Conservation (phyloP, 805 yeast genomes). For the Kodamaea fukazawae region DNA sequence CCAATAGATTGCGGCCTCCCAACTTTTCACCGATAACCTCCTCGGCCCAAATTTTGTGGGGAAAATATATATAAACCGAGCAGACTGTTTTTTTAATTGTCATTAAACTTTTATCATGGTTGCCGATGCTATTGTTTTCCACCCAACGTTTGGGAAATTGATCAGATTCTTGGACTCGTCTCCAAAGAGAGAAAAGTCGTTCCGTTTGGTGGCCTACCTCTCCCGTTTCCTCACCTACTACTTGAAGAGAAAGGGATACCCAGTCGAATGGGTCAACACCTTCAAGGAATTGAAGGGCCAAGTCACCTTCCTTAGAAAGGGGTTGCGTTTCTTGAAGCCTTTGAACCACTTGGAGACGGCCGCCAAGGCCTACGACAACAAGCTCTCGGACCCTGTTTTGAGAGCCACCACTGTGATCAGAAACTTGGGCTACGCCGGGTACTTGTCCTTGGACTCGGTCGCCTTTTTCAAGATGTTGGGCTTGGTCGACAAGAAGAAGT, state of each 20-base stretch:
- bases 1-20: neutral
- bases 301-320: conserved; percentile 72
- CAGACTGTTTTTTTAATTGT: too few relatives aligned
- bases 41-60: too few relatives aligned
- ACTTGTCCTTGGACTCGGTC: conserved; percentile 61
- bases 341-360: conserved; percentile 70
- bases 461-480: conserved; percentile 62
- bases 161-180: conserved; percentile 63
- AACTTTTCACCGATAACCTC: neutral
- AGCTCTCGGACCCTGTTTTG: conserved; percentile 59
- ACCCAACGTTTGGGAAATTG: conserved; percentile 64
- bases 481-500: conserved; percentile 47
- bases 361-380: conserved; percentile 63
- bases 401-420: conserved; percentile 53
- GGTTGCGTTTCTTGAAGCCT: conserved; percentile 81
- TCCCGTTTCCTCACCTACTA: conserved; percentile 69
- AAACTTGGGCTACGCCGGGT: conserved; percentile 61
- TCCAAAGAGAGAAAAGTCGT: conserved; percentile 75
- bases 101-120: conserved; percentile 44
- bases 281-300: conserved; percentile 59
- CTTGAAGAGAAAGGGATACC: conserved; percentile 54
- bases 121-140: conserved; percentile 65
- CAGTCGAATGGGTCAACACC: conserved; percentile 44
- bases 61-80: too few relatives aligned
- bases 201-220: conserved; percentile 77